Evolutionary conservation across 163 green algal species (phyloP), one percentile per base, ranked within the genome.

Genomic region (Coccomyxa subellipsoidea): DNA sequence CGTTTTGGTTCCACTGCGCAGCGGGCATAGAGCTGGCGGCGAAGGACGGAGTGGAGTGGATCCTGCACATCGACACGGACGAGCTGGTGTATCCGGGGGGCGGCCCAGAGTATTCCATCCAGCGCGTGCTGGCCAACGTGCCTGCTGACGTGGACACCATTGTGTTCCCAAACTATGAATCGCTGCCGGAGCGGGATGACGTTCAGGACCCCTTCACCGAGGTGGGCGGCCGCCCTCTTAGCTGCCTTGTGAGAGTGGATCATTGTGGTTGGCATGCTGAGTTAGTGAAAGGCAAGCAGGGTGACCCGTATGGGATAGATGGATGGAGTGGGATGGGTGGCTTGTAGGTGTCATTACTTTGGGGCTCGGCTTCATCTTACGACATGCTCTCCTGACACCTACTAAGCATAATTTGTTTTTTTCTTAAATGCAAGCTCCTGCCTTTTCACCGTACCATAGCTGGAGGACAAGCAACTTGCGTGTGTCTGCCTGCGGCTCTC

Each of bases 51-150:
- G 69, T 93, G 18, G 89, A 96, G 59, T 97, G 94, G 94, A 85
- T 97, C 32, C 81, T 95, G 54, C 94, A 97, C 73, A 88, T 97
- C 25, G 94, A 97, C 89, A 97, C 93, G 4, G 94, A 97, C 75
- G 94, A 97, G 89, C 90, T 97, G 72, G 84, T 97, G 59, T 94
- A 93, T 78, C 94, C 94, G 6, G 92, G 81, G 0, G 92, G 94
- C 40, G 89, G 83, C 15, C 54, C 72, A 1, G 76, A 85, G 38
- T 96, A 90, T 82, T 93, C 85, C 29, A 81, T 97, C 27, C 87
- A 95, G 82, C 40, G 82, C 15, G 39, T 90, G 18, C 81, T 92
- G 71, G 77, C 53, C 27, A 18, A 39, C 10, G 80, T 89, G 25
- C 69, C 81, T 0, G 31, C 69, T 8, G 77, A 89, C 23, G 89